These are phyloP conservation scores for Naganishia liquefaciens DNA, from an alignment of 1,284 basidiomycete species.

Conservation along the genomic window DNA sequence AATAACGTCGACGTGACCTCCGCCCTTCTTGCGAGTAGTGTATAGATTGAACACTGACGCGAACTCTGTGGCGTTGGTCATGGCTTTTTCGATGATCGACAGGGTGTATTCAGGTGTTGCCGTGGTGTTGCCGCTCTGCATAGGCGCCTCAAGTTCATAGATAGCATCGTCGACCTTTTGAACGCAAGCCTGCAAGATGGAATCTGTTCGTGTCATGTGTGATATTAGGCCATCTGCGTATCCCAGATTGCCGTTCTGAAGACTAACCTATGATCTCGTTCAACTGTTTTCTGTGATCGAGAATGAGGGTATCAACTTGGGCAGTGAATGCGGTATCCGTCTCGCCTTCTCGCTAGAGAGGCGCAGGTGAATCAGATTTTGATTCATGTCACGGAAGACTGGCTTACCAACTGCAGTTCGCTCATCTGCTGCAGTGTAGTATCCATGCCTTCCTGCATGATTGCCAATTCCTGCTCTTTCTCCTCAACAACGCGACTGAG, in stretches of 20 bases:
- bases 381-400: conserved; percentile 25
- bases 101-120: conserved; percentile 97
- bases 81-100: conserved; percentile 96
- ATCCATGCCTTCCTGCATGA: conserved; percentile 96
- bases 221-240: conserved; percentile 3
- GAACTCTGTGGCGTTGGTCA: conserved; percentile 92
- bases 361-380: conserved; percentile 16
- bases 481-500: conserved; percentile 82
- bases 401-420: conserved; percentile 75
- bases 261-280: conserved; percentile 89
- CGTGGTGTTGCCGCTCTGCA: conserved; percentile 88
- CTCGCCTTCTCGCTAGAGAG: conserved; percentile 71
- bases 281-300: conserved; percentile 96
- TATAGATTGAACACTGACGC: conserved; percentile 91
- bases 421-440: conserved; percentile 85
- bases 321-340: conserved; percentile 87
- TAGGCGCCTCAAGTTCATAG: conserved; percentile 95
- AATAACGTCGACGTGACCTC: conserved; percentile 97
- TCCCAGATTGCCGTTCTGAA: not conserved
- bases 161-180: conserved; percentile 96
- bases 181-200: conserved; percentile 93
- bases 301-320: conserved; percentile 93
- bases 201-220: conserved; percentile 62
- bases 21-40: conserved; percentile 81
- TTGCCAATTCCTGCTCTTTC: conserved; percentile 94